Conservation (phyloP, 2,329 filamentous ascomycete species). For the Colletotrichum horii region DNA sequence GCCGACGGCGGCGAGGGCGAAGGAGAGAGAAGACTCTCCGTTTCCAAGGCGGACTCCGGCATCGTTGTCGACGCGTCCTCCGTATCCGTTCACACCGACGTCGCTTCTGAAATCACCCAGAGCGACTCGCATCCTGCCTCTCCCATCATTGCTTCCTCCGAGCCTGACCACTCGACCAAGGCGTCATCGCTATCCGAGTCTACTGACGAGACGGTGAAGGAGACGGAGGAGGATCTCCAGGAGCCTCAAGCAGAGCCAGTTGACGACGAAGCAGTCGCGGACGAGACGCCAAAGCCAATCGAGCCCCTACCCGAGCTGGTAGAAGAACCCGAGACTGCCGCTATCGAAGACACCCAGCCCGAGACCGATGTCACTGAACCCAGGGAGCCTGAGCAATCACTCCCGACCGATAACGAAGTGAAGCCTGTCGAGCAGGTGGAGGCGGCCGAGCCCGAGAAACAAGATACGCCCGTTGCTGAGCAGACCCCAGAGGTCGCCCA, state of each 20-base stretch:
- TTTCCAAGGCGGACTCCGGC: slow-evolving; percentile 59
- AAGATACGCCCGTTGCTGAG: slow-evolving; percentile 19
- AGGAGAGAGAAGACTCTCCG: slow-evolving; percentile 38
- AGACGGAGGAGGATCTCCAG: slow-evolving; percentile 35
- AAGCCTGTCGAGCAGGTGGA: slow-evolving; percentile 25
- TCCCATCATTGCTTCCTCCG: slow-evolving; percentile 57
- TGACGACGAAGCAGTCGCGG: background rate
- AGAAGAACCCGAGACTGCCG: background rate
- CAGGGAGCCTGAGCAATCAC: background rate
- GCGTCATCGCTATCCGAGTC: slow-evolving; percentile 69
- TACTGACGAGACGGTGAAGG: slow-evolving; percentile 63
- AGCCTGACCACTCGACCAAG: slow-evolving; percentile 64
- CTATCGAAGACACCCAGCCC: background rate
- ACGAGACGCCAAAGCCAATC: slow-evolving; percentile 24
- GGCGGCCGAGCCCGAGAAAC: slow-evolving; percentile 23
- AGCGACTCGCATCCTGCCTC: slow-evolving; percentile 65
- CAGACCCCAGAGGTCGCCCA: background rate
- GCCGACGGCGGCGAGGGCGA: slow-evolving; percentile 25
- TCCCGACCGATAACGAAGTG: slow-evolving; percentile 23
- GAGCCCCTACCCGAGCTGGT: background rate
- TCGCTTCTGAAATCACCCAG: slow-evolving; percentile 50
- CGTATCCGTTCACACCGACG: slow-evolving; percentile 49
- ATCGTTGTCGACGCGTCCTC: slow-evolving; percentile 54
- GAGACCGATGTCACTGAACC: background rate
- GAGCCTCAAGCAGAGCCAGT: background rate